Evolutionary conservation across 352 stramenopile genomes (phyloP).

Genomic region (Globisporangium solare): DNA sequence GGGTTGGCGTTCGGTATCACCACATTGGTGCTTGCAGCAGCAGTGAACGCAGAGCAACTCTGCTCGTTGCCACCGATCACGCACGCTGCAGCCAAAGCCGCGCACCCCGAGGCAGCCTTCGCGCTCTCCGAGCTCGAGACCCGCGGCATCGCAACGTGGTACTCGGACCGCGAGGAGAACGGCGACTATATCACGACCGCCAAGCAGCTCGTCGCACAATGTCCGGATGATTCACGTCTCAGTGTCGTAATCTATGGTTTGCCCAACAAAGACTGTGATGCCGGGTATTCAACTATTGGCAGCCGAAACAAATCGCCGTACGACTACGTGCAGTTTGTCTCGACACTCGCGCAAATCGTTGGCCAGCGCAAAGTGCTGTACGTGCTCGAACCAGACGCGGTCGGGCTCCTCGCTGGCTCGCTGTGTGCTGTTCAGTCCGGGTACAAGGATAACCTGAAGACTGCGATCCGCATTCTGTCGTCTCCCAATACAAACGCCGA

Average conservation of each 20-base stretch:
- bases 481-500: constrained; percentile 51
- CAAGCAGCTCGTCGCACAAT: constrained; percentile 29
- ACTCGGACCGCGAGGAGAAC: constrained; percentile 30
- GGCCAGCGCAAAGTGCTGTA: constrained; percentile 57
- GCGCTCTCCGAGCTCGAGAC: constrained; percentile 29
- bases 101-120: constrained; percentile 26
- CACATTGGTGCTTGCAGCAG: not conserved
- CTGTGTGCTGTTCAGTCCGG: constrained; percentile 18
- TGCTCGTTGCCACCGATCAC: constrained; percentile 34
- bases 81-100: constrained; percentile 29
- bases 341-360: constrained; percentile 32
- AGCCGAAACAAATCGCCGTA: constrained; percentile 28
- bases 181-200: constrained; percentile 12
- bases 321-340: constrained; percentile 51
- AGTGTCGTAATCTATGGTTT: constrained; percentile 68
- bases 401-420: constrained; percentile 39
- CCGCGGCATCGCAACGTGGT: constrained; percentile 41
- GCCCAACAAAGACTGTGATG: constrained; percentile 71
- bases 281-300: constrained; percentile 32
- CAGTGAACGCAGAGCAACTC: constrained; percentile 22
- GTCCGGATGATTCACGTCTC: constrained; percentile 33
- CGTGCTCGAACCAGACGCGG: constrained; percentile 63
- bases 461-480: constrained; percentile 38
- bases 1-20: not conserved
- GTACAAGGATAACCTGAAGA: constrained; percentile 50